phyloP scores from a whole-genome alignment of 345 rosid genomes.

The Hibiscus trionum region DNA sequence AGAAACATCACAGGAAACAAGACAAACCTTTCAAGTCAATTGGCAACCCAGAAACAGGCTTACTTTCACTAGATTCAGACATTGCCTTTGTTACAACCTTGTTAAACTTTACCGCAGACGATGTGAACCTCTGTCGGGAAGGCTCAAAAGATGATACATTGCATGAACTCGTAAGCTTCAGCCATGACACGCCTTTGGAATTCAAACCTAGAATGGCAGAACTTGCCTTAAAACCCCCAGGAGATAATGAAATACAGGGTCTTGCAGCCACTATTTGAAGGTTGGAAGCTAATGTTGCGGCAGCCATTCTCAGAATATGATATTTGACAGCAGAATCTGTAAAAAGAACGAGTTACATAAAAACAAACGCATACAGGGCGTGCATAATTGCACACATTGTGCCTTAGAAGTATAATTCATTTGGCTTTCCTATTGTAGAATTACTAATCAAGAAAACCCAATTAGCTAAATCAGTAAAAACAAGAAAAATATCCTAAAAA shows the following conservation, averaged over 20 bases:
- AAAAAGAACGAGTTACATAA: neutral
- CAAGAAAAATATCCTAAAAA: neutral
- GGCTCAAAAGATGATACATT: slow-evolving; percentile 39
- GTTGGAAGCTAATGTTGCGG: slow-evolving; percentile 40
- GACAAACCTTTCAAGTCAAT: slow-evolving; percentile 5
- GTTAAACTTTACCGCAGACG: slow-evolving; percentile 30
- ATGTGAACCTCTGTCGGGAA: slow-evolving; percentile 25
- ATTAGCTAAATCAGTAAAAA: neutral
- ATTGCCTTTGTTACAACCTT: slow-evolving; percentile 49
- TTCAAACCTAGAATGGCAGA: slow-evolving; percentile 28
- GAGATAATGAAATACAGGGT: slow-evolving; percentile 45
- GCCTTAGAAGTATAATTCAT: neutral
- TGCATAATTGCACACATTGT: slow-evolving; percentile 1
- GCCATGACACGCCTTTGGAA: slow-evolving; percentile 38
- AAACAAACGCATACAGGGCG: neutral
- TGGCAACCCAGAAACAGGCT: slow-evolving; percentile 48
- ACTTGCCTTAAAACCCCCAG: slow-evolving; percentile 35
- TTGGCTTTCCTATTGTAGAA: neutral
- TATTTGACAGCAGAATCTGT: slow-evolving; percentile 14
- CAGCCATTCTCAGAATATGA: slow-evolving; percentile 45
- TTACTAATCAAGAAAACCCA: neutral
- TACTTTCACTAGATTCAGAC: slow-evolving; percentile 47
- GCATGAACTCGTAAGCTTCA: slow-evolving; percentile 40
- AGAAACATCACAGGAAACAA: neutral
- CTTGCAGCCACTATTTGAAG: slow-evolving; percentile 47